Evolutionary conservation across 805 yeast genomes (phyloP), one percentile per base, ranked within the genome.

Genomic region (Starmerella sirachaensis): DNA sequence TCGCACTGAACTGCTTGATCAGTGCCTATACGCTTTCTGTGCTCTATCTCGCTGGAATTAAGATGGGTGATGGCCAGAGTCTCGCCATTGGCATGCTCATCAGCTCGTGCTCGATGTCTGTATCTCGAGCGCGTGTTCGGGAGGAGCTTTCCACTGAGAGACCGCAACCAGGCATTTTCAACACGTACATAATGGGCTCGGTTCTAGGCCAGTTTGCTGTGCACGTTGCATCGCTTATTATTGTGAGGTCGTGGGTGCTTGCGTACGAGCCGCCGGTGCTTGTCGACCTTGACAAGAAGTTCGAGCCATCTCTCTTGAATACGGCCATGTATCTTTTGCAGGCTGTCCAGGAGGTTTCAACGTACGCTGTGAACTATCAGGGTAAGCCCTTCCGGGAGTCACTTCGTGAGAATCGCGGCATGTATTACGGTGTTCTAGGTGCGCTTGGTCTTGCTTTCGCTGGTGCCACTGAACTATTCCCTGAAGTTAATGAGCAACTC

Each of bases 61-160:
- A 91, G 63, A 84, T 88, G 59, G 96, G 98, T 53, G 98, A 91
- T 62, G 93, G 84, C 22, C 98, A 91, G 66, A 84, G 93, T n/a
- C 88, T 97, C 14, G 78, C 81, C 37, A 82, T 94, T n/a, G 98
- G 98, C 44, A 59, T 91, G 47, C 69, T 91, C 53, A 68, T 91
- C 57, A 78, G 93, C 42, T 91, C 85, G 45, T 91, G 98, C 68
- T 91, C 91, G 74, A 69, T 85, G 60, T 82, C 94, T 35, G 84
- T 91, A 53, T 86, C 96, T 14, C 78, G 94, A 55, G 95, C 96
- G 56, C 78, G 77, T 52, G 88, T 97, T 22, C 64, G 86, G 38
- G 81, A 88, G 46, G 80, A 84, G 60, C 68, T 91, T 47, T 82
- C 94, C 6, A 82, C 79, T 59, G 82, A 84, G 60, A 78, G 98